Conservation (phyloP, 2,329 filamentous ascomycete genomes). For the Phaeosphaeriaceae sp. region DNA sequence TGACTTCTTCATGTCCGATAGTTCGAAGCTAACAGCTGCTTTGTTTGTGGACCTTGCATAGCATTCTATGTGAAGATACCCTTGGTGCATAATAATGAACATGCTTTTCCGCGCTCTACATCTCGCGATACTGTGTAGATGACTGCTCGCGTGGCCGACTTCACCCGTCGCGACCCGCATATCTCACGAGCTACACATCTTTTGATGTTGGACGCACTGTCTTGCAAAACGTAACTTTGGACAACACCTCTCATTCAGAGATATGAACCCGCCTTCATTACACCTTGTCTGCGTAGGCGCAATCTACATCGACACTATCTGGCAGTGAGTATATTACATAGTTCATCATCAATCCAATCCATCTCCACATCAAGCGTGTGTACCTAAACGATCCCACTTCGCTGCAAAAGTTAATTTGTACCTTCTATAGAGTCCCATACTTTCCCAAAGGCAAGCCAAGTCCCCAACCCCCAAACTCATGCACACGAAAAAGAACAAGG, state of each 20-base stretch:
- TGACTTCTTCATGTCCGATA: not conserved
- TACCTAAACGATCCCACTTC: too few species aligned
- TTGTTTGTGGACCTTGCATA: not conserved
- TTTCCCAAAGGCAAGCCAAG: constrained; percentile 67
- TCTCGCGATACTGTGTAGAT: not conserved
- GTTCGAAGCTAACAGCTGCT: not conserved
- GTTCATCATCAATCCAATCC: not conserved
- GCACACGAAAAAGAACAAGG: too few species aligned
- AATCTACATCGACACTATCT: constrained; percentile 74
- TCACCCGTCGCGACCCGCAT: not conserved
- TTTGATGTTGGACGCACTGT: not conserved
- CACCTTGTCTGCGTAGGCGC: constrained; percentile 70
- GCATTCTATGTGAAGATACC: not conserved
- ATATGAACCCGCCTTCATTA: not conserved
- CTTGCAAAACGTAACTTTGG: not conserved
- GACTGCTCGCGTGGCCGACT: not conserved
- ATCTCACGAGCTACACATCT: not conserved
- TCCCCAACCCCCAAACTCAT: too few species aligned
- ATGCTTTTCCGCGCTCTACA: not conserved
- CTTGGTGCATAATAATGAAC: too few species aligned
- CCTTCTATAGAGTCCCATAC: constrained; percentile 64
- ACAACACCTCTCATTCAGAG: not conserved
- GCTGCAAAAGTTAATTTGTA: too few species aligned
- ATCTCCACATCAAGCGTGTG: too few species aligned
- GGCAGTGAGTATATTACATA: constrained; percentile 59